Evolutionary conservation across 1,284 basidiomycete species (phyloP).

Genomic region (Heterobasidion occidentale): DNA sequence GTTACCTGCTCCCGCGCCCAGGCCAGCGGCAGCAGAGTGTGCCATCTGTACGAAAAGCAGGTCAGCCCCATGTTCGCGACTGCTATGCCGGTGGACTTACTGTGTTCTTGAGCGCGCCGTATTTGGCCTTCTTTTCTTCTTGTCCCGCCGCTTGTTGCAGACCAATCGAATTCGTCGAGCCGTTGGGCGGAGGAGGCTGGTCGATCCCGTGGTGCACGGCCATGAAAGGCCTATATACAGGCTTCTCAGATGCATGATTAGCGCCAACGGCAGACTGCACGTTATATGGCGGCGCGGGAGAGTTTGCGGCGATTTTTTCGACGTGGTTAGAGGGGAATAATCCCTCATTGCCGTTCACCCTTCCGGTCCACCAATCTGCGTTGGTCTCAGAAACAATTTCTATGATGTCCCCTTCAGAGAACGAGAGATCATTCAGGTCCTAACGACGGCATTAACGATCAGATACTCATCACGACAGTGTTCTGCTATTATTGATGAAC

Average conservation of each 20-base stretch:
- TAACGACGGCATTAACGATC: slow-evolving; percentile 17
- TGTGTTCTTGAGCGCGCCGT: slow-evolving; percentile 50
- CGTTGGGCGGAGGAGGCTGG: neutral
- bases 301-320: slow-evolving; percentile 27
- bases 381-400: slow-evolving; percentile 54
- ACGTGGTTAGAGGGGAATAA: slow-evolving; percentile 61
- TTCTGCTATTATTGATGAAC: neutral
- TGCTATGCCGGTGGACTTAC: slow-evolving; percentile 23
- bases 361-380: slow-evolving; percentile 60
- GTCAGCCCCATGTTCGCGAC: neutral
- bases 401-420: slow-evolving; percentile 48
- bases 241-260: slow-evolving; percentile 23
- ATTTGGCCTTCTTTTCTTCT: slow-evolving; percentile 47
- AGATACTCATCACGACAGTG: neutral
- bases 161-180: slow-evolving; percentile 19
- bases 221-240: slow-evolving; percentile 12
- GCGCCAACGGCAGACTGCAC: slow-evolving; percentile 9
- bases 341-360: slow-evolving; percentile 45
- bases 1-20: slow-evolving; percentile 61
- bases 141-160: slow-evolving; percentile 24
- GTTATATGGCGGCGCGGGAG: slow-evolving; percentile 7
- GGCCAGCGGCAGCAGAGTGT: slow-evolving; percentile 59
- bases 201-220: slow-evolving; percentile 6
- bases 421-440: slow-evolving; percentile 55
- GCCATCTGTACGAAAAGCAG: slow-evolving; percentile 40